These are phyloP conservation scores for Fusarium xylarioides DNA, from an alignment of 2,329 filamentous ascomycete species.

Conservation along the genomic window DNA sequence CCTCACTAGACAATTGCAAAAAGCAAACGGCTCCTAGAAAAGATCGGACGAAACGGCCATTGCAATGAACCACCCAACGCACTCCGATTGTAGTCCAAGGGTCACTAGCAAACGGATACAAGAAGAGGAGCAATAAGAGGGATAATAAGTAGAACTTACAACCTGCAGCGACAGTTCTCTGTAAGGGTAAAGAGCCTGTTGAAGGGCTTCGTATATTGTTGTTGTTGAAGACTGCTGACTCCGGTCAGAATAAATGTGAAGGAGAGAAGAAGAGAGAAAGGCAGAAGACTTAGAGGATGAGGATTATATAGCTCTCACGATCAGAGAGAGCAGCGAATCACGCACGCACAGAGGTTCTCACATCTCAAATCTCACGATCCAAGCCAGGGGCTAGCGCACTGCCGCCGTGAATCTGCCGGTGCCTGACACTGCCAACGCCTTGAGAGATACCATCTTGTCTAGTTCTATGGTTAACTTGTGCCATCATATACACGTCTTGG, in stretches of 20 bases:
- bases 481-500: constrained; percentile 34
- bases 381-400: background rate
- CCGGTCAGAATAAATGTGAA: background rate
- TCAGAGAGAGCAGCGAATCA: background rate
- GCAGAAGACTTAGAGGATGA: too few species aligned
- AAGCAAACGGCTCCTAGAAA: background rate
- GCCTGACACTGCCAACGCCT: background rate
- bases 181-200: background rate
- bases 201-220: background rate
- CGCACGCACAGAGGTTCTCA: background rate
- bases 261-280: background rate
- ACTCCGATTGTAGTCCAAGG: background rate
- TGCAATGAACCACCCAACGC: background rate
- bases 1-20: background rate
- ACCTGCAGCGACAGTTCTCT: too few species aligned
- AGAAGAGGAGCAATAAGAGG: background rate
- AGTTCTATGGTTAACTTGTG: constrained; percentile 36
- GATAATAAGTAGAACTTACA: background rate
- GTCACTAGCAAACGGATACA: background rate
- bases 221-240: background rate
- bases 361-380: background rate
- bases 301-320: background rate
- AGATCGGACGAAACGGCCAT: background rate
- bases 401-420: background rate
- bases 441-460: constrained; percentile 26